Evolutionary conservation across 352 stramenopile genomes (phyloP), one percentile per base, ranked within the genome.

Genomic region (Phytophthora ohioensis): DNA sequence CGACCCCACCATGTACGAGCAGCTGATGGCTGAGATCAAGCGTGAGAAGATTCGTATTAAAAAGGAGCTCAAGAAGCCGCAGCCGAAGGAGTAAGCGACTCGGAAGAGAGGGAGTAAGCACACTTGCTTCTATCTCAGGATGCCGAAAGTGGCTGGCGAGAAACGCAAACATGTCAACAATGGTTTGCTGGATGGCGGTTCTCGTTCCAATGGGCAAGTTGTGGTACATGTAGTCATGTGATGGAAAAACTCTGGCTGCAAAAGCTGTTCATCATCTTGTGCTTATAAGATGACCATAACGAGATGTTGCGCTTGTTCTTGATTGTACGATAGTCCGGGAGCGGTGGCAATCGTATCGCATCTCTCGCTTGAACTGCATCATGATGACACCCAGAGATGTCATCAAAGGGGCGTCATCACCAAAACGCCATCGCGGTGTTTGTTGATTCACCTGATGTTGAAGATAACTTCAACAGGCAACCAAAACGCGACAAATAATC

Each of bases 11-110:
- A 87, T 93, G 79, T 91, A 87, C 62, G 57, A 76, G 11, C 80
- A 91, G 56, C 64, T 92, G 21, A 87, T 93, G 80, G 57, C 48
- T 4, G 86, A 93, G 66, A 89, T 93, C 54, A 62, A 80, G n/a
- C 75, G 82, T 34, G 86, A 93, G 69, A 93, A 92, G 63, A 27
- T 55, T 17, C 84, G 86, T 12, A 48, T 92, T 36, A 91, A 93
- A 73, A 80, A 73, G 45, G 73, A 76, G 63, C 71, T 93, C 17
- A 84, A 89, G 69, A 78, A 79, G 53, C 51, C 63, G 7, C 52
- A 75, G 31, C 17, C 39, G 17, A 43, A 75, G 52, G 47, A 71
- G 41, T 62, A 71, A 66, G n/a, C 39, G 27, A 48, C 31, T 13
- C 12, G 15, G 15, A n/a, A 17, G 9, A 55, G n/a, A 45, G 54